Conservation (phyloP, 2,329 filamentous ascomycete species). For the Tolypocladium tropicale region DNA sequence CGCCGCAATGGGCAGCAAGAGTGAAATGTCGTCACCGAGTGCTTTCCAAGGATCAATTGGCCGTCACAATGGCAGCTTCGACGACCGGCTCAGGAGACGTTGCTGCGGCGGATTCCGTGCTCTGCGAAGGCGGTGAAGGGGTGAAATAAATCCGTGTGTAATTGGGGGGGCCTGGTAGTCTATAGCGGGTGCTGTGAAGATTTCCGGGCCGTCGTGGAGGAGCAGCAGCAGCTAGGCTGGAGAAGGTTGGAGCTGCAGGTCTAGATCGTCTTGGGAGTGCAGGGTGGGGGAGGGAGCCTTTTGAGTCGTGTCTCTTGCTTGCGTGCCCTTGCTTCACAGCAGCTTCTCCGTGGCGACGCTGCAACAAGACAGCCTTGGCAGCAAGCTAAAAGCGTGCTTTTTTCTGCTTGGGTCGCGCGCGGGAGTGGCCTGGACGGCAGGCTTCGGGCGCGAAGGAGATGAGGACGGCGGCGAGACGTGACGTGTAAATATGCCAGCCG, state of each 20-base stretch:
- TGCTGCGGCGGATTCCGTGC: not conserved
- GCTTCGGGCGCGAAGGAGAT: not conserved
- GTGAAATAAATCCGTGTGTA: not conserved
- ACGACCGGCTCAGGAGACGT: not conserved
- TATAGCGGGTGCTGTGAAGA: not conserved
- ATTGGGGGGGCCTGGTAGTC: not conserved
- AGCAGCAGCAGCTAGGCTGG: slow-evolving; percentile 1
- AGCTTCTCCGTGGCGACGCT: not conserved
- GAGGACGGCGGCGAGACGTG: not conserved
- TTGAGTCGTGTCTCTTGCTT: not conserved
- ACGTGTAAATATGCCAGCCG: not conserved
- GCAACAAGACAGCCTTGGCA: not conserved
- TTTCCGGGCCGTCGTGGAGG: not conserved
- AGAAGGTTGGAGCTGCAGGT: slow-evolving; percentile 3
- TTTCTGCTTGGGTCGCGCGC: not conserved
- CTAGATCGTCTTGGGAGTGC: not conserved
- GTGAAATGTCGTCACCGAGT: not conserved
- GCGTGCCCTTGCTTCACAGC: not conserved
- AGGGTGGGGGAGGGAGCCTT: slow-evolving; percentile 2
- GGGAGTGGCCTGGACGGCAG: not conserved
- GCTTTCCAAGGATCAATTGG: not conserved
- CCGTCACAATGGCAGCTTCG: not conserved
- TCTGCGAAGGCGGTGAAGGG: not conserved
- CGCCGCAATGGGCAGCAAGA: not conserved
- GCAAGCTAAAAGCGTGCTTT: not conserved